These are phyloP conservation scores for Euryodendron excelsum DNA, from an alignment of 148 eudicot genomes.

Conservation along the genomic window DNA sequence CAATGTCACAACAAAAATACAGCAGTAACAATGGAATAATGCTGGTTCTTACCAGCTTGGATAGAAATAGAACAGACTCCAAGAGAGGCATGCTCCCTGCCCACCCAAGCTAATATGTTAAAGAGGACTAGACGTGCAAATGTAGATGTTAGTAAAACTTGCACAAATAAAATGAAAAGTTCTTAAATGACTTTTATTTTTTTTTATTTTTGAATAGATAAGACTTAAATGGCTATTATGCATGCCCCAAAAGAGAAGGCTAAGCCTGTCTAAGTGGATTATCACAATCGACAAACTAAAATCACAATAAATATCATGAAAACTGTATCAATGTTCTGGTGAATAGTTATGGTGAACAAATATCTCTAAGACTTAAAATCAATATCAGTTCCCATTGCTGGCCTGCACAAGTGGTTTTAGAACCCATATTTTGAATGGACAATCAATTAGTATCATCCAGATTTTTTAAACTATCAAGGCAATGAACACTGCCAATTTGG, in stretches of 20 bases:
- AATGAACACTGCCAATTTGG: background rate
- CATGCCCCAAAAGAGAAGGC: background rate
- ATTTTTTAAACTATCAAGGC: background rate
- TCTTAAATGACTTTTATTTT: no score
- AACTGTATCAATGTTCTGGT: background rate
- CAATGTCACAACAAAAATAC: background rate
- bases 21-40: background rate
- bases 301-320: no score
- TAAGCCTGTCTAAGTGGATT: background rate
- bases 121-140: conserved; percentile 7
- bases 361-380: background rate
- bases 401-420: no score
- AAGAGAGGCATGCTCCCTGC: conserved; percentile 64
- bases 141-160: background rate
- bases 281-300: background rate
- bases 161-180: no score
- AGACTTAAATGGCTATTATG: background rate
- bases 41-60: conserved; percentile 60
- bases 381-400: background rate
- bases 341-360: no score
- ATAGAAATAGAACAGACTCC: conserved; percentile 85
- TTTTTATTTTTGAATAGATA: no score
- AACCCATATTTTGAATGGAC: no score
- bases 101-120: background rate
- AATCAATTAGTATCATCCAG: background rate